phyloP scores from a whole-genome alignment of 2,329 filamentous ascomycete genomes.

The Mycocentrospora acerina region DNA sequence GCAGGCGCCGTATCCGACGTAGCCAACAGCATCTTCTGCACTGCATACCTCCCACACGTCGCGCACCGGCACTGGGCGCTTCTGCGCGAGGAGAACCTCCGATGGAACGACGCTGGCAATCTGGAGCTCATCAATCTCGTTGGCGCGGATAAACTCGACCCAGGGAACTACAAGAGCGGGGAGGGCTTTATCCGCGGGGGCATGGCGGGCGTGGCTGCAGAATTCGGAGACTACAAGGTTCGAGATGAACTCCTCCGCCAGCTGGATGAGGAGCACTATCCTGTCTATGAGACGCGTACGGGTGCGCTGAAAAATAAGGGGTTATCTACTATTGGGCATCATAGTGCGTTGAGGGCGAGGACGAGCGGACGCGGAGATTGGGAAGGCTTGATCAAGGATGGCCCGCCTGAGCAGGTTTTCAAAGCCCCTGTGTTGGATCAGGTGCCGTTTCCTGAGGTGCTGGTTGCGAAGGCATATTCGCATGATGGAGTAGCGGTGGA shows the following conservation, averaged over 20 bases:
- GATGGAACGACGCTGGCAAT: conserved; percentile 5
- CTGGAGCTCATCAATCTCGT: conserved; percentile 13
- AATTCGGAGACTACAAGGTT: conserved; percentile 16
- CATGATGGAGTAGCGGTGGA: conserved; percentile 12
- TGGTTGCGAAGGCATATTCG: conserved; percentile 16
- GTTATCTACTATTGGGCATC: conserved; percentile 6
- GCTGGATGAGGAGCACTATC: conserved; percentile 13
- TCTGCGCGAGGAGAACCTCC: conserved; percentile 11
- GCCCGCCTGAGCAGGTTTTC: conserved; percentile 11
- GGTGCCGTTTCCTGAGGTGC: conserved; percentile 13
- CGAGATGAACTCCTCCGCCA: conserved; percentile 11
- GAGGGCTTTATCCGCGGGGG: conserved; percentile 5
- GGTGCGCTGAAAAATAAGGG: conserved; percentile 16
- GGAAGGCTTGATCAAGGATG: conserved; percentile 8
- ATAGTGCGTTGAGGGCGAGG: conserved; percentile 3
- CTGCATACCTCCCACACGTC: conserved; percentile 12
- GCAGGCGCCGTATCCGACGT: conserved; percentile 14
- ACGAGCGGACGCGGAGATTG: conserved; percentile 11
- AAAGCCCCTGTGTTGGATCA: conserved; percentile 11
- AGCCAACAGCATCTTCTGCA: conserved; percentile 8
- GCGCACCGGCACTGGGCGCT: conserved; percentile 17
- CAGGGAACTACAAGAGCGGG: conserved; percentile 19
- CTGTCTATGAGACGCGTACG: conserved; percentile 10
- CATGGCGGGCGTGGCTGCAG: conserved; percentile 13
- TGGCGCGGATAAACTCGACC: conserved; percentile 18